phyloP scores from a whole-genome alignment of 2,329 filamentous ascomycete species.

The Dactylellina cionopaga region DNA sequence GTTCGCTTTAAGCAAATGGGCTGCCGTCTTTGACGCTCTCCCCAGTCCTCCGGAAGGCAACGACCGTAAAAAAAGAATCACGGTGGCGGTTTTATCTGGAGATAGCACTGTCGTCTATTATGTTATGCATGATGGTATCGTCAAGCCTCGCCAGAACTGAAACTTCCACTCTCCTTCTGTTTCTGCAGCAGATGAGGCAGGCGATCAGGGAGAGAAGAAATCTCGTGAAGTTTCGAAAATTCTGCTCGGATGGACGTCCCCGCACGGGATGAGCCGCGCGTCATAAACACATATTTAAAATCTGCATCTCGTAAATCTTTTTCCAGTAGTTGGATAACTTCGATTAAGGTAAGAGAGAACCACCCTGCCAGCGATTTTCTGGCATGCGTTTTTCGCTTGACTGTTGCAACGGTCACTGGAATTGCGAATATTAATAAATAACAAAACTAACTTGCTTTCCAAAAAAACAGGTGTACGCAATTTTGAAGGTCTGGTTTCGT shows the following conservation, averaged over 20 bases:
- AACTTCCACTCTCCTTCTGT: background rate
- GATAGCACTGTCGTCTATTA: constrained; percentile 89
- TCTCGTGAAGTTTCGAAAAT: constrained; percentile 12
- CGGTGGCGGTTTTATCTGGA: constrained; percentile 79
- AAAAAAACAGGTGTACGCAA: background rate
- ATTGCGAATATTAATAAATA: background rate
- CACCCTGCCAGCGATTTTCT: constrained; percentile 9
- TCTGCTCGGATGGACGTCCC: constrained; percentile 37
- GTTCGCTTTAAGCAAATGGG: constrained; percentile 74
- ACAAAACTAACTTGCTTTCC: background rate
- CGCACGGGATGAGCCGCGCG: constrained; percentile 35
- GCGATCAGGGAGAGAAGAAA: constrained; percentile 14
- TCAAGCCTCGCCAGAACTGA: constrained; percentile 84
- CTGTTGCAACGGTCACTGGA: no score
- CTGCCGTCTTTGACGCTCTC: constrained; percentile 75
- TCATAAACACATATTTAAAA: constrained; percentile 12
- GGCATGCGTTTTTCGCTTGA: constrained; percentile 1
- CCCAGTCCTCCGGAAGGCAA: constrained; percentile 65
- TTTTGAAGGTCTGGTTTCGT: no score
- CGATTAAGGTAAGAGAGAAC: constrained; percentile 28
- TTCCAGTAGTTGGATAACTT: constrained; percentile 17
- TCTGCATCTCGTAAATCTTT: constrained; percentile 35
- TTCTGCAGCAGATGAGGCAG: no score
- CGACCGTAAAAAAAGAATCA: constrained; percentile 69
- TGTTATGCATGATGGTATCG: constrained; percentile 83